Evolutionary conservation across 805 yeast species (phyloP).

Genomic region (Candida verbasci): DNA sequence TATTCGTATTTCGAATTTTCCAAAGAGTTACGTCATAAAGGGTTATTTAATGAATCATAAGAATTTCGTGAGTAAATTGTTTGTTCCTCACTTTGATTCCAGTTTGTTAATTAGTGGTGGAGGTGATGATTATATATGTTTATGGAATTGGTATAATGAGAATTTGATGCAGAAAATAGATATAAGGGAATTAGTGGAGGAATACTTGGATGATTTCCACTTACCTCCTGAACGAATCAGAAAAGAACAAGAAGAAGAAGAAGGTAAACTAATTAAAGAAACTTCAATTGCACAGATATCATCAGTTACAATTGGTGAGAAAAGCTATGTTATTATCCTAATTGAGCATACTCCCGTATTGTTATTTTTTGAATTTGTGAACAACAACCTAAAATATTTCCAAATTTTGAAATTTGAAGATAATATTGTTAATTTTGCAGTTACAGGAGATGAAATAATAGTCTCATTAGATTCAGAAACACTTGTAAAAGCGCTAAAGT

Average conservation of each 20-base stretch:
- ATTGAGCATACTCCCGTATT: constrained; percentile 50
- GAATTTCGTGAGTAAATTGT: constrained; percentile 71
- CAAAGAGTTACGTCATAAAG: constrained; percentile 72
- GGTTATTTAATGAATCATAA: constrained; percentile 83
- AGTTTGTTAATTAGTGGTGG: constrained; percentile 75
- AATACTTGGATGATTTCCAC: constrained; percentile 52
- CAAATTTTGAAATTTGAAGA: constrained; percentile 23
- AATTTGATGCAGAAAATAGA: constrained; percentile 46
- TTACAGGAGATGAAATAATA: constrained; percentile 16
- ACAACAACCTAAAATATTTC: constrained; percentile 21
- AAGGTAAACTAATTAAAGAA: no score
- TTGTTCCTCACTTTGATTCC: constrained; percentile 49
- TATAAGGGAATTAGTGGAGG: constrained; percentile 34
- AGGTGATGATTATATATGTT: constrained; percentile 71
- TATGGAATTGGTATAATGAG: constrained; percentile 73
- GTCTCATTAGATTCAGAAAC: constrained; percentile 30
- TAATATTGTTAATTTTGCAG: constrained; percentile 26
- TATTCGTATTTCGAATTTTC: constrained; percentile 76
- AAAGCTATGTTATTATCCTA: constrained; percentile 34
- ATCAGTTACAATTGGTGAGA: constrained; percentile 2
- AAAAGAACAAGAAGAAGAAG: constrained; percentile 42
- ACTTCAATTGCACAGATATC: constrained; percentile 23
- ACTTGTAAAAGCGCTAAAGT: constrained; percentile 17
- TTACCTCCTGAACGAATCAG: constrained; percentile 62
- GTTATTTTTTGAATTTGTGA: constrained; percentile 29